A percentile compares a stretch with the other conserved stretches of the same genome.
Evolutionary conservation across 1,284 basidiomycete genomes (phyloP).

Genomic region (Schizophyllum amplum): DNA sequence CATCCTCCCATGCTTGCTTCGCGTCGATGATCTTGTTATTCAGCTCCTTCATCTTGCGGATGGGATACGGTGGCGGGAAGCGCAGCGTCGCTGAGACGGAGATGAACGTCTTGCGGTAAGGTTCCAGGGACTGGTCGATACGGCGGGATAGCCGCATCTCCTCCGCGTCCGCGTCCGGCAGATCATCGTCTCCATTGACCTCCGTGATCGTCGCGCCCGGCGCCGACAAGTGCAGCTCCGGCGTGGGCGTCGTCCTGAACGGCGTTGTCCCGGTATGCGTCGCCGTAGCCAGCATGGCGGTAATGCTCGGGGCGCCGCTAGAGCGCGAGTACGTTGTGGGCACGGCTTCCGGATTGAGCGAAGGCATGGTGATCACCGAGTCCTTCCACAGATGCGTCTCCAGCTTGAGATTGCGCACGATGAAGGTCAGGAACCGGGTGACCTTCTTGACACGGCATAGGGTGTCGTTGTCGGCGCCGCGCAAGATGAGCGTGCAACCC

Average conservation of each 20-base stretch:
- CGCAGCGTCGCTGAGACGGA: conserved; percentile 87
- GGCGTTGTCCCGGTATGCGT: background rate
- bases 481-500: conserved; percentile 89
- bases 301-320: background rate
- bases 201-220: conserved; percentile 17
- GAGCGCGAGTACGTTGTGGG: background rate
- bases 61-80: conserved; percentile 84
- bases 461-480: conserved; percentile 80
- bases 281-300: background rate
- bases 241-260: conserved; percentile 14
- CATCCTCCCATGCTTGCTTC: conserved; percentile 76
- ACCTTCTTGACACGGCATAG: conserved; percentile 87
- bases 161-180: conserved; percentile 62
- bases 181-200: conserved; percentile 37
- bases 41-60: conserved; percentile 80
- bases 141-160: conserved; percentile 58
- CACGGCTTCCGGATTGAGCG: conserved; percentile 52
- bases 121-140: conserved; percentile 73
- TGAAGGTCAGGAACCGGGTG: conserved; percentile 85
- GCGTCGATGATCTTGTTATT: conserved; percentile 65
- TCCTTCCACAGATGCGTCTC: conserved; percentile 96
- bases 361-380: conserved; percentile 76
- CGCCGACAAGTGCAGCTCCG: conserved; percentile 8
- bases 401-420: conserved; percentile 87
- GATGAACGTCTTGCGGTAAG: conserved; percentile 79